A percentile compares a stretch with the other conserved stretches of the same genome.
Conservation (phyloP, 2,329 filamentous ascomycete genomes). For the Aspergillus persii region DNA sequence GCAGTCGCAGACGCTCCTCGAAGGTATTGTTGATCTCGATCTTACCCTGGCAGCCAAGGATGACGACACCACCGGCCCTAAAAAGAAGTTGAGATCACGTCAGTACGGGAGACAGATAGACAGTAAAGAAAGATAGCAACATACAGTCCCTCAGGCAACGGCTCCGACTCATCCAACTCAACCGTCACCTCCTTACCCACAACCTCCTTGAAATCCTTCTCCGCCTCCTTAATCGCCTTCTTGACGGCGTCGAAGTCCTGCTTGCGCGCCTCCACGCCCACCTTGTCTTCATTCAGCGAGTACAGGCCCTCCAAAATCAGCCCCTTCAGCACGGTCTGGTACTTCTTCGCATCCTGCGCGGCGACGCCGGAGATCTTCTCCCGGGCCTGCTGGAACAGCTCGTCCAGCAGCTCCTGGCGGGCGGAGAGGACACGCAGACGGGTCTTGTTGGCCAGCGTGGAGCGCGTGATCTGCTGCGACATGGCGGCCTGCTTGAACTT, state of each 20-base stretch:
- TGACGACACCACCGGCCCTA: conserved; percentile 78
- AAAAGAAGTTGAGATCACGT: neutral
- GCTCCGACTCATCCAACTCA: conserved; percentile 73
- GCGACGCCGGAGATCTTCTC: conserved; percentile 66
- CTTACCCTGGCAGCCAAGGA: conserved; percentile 82
- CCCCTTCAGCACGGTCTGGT: conserved; percentile 72
- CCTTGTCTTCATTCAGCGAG: conserved; percentile 75
- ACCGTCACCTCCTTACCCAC: conserved; percentile 67
- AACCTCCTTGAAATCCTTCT: conserved; percentile 80
- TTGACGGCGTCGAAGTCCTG: conserved; percentile 72
- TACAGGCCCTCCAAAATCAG: conserved; percentile 88
- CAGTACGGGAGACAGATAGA: conserved; percentile 7
- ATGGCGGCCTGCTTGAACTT: conserved; percentile 99
- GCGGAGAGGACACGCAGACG: conserved; percentile 83
- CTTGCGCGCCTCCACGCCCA: conserved; percentile 73
- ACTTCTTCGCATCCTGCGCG: conserved; percentile 58
- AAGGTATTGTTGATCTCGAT: conserved; percentile 99
- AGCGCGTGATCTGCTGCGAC: conserved; percentile 98
- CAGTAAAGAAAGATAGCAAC: conserved; percentile 38
- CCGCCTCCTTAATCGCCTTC: conserved; percentile 73
- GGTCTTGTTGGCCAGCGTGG: conserved; percentile 93
- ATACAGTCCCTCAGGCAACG: conserved; percentile 79
- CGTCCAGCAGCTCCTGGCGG: conserved; percentile 86
- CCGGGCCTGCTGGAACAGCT: conserved; percentile 78
- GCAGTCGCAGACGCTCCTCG: conserved; percentile 80